A percentile compares a stretch with the other conserved stretches of the same genome.
Evolutionary conservation across 805 yeast species (phyloP).

Genomic region (Kluyveromyces siamensis): DNA sequence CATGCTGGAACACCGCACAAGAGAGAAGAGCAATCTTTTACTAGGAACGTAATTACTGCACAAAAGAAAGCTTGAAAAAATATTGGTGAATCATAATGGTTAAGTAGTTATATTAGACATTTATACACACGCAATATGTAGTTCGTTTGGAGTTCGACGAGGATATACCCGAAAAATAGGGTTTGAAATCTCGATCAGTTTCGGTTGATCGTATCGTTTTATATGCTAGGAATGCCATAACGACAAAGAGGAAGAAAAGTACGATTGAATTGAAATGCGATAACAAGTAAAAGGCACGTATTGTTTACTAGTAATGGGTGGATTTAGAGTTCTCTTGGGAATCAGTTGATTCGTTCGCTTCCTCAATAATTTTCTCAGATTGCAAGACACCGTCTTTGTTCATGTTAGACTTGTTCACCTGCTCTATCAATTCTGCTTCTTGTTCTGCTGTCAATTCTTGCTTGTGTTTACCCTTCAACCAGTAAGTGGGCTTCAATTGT

Average conservation of each 20-base stretch:
- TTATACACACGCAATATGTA: background rate
- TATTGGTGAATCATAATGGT: too few species aligned
- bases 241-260: background rate
- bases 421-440: conserved; percentile 41
- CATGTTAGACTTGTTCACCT: conserved; percentile 33
- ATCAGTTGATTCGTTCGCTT: background rate
- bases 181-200: too few species aligned
- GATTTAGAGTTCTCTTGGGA: background rate
- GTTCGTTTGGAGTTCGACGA: background rate
- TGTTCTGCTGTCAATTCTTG: conserved; percentile 44
- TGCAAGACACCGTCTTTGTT: conserved; percentile 27
- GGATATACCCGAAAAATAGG: background rate
- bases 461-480: conserved; percentile 61
- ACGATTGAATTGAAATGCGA: background rate
- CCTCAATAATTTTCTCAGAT: background rate
- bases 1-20: too few species aligned
- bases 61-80: too few species aligned
- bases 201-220: background rate
- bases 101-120: background rate
- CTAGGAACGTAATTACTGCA: too few species aligned
- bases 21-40: too few species aligned
- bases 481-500: conserved; percentile 63
- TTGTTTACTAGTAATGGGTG: background rate
- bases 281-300: background rate
- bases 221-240: background rate